Conservation (phyloP, 192 early-diverging fungal genomes). For the Coemansia reversa region DNA sequence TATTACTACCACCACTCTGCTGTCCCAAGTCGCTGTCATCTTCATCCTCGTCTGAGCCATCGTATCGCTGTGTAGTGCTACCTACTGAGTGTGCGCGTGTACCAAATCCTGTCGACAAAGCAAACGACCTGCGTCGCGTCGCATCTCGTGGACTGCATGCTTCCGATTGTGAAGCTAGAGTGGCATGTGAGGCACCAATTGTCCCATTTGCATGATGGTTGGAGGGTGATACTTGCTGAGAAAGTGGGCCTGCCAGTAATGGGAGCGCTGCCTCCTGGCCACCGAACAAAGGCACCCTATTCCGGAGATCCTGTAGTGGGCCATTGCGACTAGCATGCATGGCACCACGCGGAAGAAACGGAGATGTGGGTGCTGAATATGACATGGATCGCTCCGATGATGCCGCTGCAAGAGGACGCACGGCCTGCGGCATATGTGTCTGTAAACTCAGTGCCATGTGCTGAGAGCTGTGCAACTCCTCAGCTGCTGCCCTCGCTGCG, state of each 20-base stretch:
- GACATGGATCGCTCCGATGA: conserved; percentile 19
- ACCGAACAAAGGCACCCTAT: background rate
- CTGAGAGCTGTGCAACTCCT: background rate
- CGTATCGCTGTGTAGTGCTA: conserved; percentile 3
- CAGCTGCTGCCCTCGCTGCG: background rate
- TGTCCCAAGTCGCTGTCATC: conserved; percentile 14
- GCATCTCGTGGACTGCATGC: conserved; percentile 2
- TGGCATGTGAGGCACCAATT: background rate
- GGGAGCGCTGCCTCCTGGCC: conserved; percentile 10
- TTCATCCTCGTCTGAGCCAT: conserved; percentile 36
- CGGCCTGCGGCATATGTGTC: background rate
- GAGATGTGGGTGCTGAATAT: conserved; percentile 41
- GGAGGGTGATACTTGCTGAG: conserved; percentile 3
- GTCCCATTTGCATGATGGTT: background rate
- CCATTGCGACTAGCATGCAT: background rate
- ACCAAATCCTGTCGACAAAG: background rate
- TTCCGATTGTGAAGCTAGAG: background rate
- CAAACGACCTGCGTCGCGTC: conserved; percentile 33
- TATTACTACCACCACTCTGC: conserved; percentile 7
- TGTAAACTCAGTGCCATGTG: background rate
- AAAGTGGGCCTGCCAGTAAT: conserved; percentile 4
- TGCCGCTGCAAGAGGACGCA: background rate
- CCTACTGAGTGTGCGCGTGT: conserved; percentile 19
- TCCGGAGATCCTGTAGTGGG: background rate
- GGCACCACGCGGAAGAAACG: conserved; percentile 17